phyloP scores from a whole-genome alignment of 2,329 filamentous ascomycete species.

The Pseudogymnoascus sp. region DNA sequence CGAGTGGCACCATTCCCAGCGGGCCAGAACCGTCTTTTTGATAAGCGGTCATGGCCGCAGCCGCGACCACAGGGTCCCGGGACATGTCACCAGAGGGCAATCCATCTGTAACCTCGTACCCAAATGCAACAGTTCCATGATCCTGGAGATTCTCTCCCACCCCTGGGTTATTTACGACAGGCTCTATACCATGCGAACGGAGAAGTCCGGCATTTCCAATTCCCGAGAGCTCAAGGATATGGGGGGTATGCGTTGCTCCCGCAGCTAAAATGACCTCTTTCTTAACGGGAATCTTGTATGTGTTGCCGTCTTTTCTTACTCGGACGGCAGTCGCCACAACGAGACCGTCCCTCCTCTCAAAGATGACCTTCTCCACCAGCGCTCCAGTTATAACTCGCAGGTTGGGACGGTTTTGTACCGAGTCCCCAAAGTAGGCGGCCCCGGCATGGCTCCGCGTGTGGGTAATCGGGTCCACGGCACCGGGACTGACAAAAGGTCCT shows the following conservation, averaged over 20 bases:
- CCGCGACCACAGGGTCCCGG: slow-evolving; percentile 12
- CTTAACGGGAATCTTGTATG: slow-evolving; percentile 14
- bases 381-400: slow-evolving; percentile 76
- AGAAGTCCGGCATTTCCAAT: slow-evolving; percentile 20
- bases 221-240: slow-evolving; percentile 29
- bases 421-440: slow-evolving; percentile 18
- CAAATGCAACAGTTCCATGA: slow-evolving; percentile 9
- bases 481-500: slow-evolving; percentile 26
- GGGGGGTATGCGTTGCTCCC: slow-evolving; percentile 23
- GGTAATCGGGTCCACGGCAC: slow-evolving; percentile 14
- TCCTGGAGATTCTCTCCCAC: slow-evolving; percentile 19
- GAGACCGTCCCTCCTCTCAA: slow-evolving; percentile 6
- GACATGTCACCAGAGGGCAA: slow-evolving; percentile 11
- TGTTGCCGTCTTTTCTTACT: slow-evolving; percentile 10
- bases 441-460: slow-evolving; percentile 18
- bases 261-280: slow-evolving; percentile 25
- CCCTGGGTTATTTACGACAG: slow-evolving; percentile 15
- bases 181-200: slow-evolving; percentile 14
- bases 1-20: slow-evolving; percentile 10
- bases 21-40: slow-evolving; percentile 13
- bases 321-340: neutral
- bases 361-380: slow-evolving; percentile 63
- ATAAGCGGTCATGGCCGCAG: slow-evolving; percentile 13
- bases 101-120: slow-evolving; percentile 10
- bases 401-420: slow-evolving; percentile 38